Evolutionary conservation across 2,329 filamentous ascomycete species (phyloP).

Genomic region (Phyllachora maydis): DNA sequence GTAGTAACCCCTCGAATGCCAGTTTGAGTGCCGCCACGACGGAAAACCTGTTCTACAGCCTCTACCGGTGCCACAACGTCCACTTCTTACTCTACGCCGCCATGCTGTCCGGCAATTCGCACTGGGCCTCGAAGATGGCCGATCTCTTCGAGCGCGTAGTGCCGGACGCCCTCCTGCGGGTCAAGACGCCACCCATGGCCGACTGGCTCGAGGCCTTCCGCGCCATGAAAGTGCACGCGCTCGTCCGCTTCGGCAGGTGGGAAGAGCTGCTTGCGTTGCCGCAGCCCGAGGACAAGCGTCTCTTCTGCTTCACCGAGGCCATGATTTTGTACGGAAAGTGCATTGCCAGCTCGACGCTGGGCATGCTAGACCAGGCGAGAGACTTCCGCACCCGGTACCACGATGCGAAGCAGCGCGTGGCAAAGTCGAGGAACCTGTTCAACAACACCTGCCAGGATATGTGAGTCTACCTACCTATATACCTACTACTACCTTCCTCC

Average conservation of each 20-base stretch:
- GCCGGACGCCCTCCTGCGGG: slow-evolving; percentile 39
- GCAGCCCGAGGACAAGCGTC: slow-evolving; percentile 31
- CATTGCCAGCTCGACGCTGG: slow-evolving; percentile 40
- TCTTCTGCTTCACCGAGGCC: slow-evolving; percentile 52
- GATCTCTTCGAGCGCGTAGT: slow-evolving; percentile 37
- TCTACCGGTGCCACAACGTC: slow-evolving; percentile 56
- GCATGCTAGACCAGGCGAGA: slow-evolving; percentile 31
- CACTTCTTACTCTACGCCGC: slow-evolving; percentile 60
- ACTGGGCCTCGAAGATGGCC: slow-evolving; percentile 39
- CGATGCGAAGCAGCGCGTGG: slow-evolving; percentile 28
- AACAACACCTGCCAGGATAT: slow-evolving; percentile 47
- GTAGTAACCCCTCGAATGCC: slow-evolving; percentile 40
- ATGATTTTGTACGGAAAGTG: slow-evolving; percentile 48
- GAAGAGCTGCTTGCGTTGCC: slow-evolving; percentile 35
- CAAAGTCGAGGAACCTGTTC: slow-evolving; percentile 40
- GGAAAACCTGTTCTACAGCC: slow-evolving; percentile 66
- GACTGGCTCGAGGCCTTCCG: slow-evolving; percentile 60
- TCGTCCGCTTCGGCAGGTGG: slow-evolving; percentile 58
- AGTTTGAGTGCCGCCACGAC: no score
- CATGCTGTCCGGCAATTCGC: slow-evolving; percentile 52
- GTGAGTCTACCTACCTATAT: no score
- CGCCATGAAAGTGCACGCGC: slow-evolving; percentile 44
- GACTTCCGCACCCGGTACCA: slow-evolving; percentile 27
- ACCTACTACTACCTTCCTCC: no score
- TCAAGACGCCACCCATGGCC: slow-evolving; percentile 52